Conservation (phyloP, 768 basidiomycete species). For the Mycena kentingensis region DNA sequence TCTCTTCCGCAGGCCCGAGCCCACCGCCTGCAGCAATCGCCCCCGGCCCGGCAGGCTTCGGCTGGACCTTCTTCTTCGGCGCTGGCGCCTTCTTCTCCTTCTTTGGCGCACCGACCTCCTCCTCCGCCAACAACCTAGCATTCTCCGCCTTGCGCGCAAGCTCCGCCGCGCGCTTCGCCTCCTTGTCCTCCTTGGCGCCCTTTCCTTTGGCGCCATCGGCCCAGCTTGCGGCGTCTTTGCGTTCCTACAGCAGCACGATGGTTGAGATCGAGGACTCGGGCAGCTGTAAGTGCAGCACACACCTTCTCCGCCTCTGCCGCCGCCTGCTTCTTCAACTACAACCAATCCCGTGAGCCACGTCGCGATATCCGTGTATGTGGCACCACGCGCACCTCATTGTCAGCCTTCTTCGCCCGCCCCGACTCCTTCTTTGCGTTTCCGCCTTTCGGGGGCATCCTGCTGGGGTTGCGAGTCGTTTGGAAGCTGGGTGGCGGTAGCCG, state of each 20-base stretch:
- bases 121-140: conserved; percentile 32
- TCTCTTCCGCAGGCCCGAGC: conserved; percentile 22
- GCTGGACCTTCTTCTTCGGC: conserved; percentile 46
- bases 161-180: conserved; percentile 79
- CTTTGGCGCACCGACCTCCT: no score
- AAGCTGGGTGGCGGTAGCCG: no score
- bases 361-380: no score
- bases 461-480: no score
- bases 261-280: conserved; percentile 1
- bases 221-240: conserved; percentile 72
- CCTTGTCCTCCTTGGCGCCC: conserved; percentile 69
- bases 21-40: conserved; percentile 78
- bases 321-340: conserved; percentile 76
- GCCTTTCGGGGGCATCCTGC: conserved; percentile 83
- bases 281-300: neutral
- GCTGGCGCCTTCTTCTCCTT: conserved; percentile 61
- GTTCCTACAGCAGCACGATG: conserved; percentile 51
- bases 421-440: conserved; percentile 91
- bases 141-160: conserved; percentile 68
- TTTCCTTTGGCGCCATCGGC: conserved; percentile 61
- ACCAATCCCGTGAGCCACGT: no score
- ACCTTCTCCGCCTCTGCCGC: conserved; percentile 61
- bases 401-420: conserved; percentile 88
- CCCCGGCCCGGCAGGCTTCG: conserved; percentile 82
- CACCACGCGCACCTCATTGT: conserved; percentile 87